A percentile compares a stretch with the other conserved stretches of the same genome.
These are phyloP conservation scores for Diutina ranongensis DNA, from an alignment of 1,139 yeast species.

Conservation along the genomic window DNA sequence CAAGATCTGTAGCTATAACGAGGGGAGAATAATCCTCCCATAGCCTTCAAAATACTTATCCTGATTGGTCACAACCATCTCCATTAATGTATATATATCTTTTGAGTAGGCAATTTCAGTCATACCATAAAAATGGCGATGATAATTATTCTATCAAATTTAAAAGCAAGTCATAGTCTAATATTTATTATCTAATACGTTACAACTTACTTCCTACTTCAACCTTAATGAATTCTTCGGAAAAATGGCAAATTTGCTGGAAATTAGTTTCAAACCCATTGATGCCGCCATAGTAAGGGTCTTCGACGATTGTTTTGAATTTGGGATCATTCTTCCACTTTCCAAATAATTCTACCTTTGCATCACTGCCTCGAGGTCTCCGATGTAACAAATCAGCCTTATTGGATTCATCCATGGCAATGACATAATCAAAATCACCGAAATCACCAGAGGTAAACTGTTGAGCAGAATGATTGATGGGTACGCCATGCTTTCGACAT, in stretches of 20 bases:
- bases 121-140: no score
- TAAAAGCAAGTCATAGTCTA: no score
- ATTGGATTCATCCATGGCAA: conserved; percentile 79
- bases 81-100: no score
- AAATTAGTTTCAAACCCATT: conserved; percentile 76
- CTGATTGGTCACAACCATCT: no score
- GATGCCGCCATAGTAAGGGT: conserved; percentile 86
- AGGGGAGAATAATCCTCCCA: no score
- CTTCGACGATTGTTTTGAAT: conserved; percentile 54
- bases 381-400: conserved; percentile 44
- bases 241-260: conserved; percentile 62
- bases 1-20: no score
- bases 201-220: conserved; percentile 21
- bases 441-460: conserved; percentile 52
- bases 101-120: no score
- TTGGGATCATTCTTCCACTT: conserved; percentile 48
- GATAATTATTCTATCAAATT: no score
- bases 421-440: conserved; percentile 61
- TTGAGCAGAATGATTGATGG: conserved; percentile 68
- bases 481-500: conserved; percentile 62
- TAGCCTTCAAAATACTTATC: no score
- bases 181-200: no score
- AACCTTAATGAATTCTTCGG: conserved; percentile 46
- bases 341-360: conserved; percentile 60
- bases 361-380: conserved; percentile 43